Evolutionary conservation across 768 basidiomycete species (phyloP).

Genomic region (Calvatia gigantea): DNA sequence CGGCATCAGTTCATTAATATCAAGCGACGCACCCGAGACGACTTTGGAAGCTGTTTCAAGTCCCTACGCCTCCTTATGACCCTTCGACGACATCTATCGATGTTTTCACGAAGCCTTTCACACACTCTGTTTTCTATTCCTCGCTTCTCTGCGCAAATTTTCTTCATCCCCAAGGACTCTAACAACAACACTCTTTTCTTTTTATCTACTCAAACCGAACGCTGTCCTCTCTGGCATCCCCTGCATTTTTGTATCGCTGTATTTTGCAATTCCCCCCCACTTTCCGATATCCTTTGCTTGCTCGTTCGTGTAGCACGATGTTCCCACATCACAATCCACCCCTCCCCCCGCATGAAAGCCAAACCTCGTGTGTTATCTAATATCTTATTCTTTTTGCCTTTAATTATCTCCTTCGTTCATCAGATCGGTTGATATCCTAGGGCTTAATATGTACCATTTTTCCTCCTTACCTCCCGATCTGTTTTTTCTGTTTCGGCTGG

Average conservation of each 20-base stretch:
- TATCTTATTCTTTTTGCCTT: constrained; percentile 9
- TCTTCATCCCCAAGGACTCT: constrained; percentile 14
- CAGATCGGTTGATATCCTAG: constrained; percentile 1
- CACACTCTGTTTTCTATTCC: constrained; percentile 21
- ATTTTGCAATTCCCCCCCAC: constrained; percentile 6
- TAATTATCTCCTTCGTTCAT: constrained; percentile 2
- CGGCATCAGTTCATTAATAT: constrained; percentile 14
- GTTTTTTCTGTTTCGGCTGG: constrained; percentile 16
- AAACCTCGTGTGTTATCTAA: constrained; percentile 5
- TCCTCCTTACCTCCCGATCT: constrained; percentile 13
- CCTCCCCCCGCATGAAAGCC: constrained; percentile 8
- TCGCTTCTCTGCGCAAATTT: constrained; percentile 13
- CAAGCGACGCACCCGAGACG: constrained; percentile 17
- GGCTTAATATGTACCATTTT: constrained; percentile 11
- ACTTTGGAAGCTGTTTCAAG: constrained; percentile 21
- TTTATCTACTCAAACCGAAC: constrained; percentile 10
- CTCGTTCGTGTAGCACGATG: constrained; percentile 7
- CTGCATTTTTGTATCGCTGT: constrained; percentile 13
- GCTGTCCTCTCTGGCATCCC: no score
- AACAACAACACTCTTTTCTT: constrained; percentile 7
- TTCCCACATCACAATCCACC: background rate
- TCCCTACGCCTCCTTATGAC: constrained; percentile 14
- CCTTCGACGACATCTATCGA: constrained; percentile 5
- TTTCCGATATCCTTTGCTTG: constrained; percentile 2
- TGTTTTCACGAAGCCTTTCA: constrained; percentile 21